A percentile compares a stretch with the other conserved stretches of the same genome.
These are phyloP conservation scores for Penicillium sp. DNA, from an alignment of 2,329 filamentous ascomycete species.

Conservation along the genomic window DNA sequence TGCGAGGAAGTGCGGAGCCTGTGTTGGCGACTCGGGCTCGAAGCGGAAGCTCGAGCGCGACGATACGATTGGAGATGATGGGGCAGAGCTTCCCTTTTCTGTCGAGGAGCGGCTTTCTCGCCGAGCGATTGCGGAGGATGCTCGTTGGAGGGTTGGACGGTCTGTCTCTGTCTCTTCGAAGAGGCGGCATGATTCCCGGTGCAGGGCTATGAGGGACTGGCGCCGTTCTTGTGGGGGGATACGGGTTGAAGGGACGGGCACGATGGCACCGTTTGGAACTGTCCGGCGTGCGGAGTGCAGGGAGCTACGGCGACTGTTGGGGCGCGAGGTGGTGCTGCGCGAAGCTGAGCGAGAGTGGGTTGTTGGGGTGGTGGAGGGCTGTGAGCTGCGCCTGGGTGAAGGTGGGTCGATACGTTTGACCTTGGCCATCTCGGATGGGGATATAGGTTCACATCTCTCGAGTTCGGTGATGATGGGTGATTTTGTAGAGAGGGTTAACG, in stretches of 20 bases:
- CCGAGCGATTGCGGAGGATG: conserved; percentile 11
- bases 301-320: conserved; percentile 31
- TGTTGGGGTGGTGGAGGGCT: conserved; percentile 32
- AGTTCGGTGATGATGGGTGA: conserved; percentile 15
- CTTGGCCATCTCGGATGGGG: conserved; percentile 17
- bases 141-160: conserved; percentile 5
- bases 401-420: conserved; percentile 19
- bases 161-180: conserved; percentile 31
- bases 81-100: conserved; percentile 18
- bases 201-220: conserved; percentile 40
- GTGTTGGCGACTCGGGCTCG: conserved; percentile 10
- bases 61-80: conserved; percentile 20
- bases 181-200: conserved; percentile 45
- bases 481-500: conserved; percentile 14
- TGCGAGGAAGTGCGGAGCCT: conserved; percentile 4
- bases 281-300: conserved; percentile 32
- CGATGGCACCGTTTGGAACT: conserved; percentile 25
- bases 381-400: conserved; percentile 22
- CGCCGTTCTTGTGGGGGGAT: conserved; percentile 28
- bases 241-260: conserved; percentile 23
- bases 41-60: conserved; percentile 17
- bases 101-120: conserved; percentile 15
- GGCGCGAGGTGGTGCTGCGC: conserved; percentile 34
- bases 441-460: conserved; percentile 12
- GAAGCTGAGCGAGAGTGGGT: conserved; percentile 36